These are phyloP conservation scores for Lachnellula hyalina DNA, from an alignment of 2,329 filamentous ascomycete genomes.

Conservation along the genomic window DNA sequence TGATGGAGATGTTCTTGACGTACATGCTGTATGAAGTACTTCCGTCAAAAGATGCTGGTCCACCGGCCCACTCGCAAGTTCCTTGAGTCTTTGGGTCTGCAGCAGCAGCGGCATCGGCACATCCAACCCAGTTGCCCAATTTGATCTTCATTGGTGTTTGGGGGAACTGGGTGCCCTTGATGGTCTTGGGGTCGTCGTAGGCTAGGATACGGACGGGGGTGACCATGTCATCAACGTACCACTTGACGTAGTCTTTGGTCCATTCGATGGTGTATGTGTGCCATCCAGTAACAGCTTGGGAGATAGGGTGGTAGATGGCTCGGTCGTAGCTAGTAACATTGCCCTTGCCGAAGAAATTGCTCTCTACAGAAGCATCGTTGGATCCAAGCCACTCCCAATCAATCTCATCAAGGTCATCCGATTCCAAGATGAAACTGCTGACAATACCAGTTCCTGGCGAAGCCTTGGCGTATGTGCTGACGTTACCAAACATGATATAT, in stretches of 20 bases:
- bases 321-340: constrained; percentile 47
- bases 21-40: constrained; percentile 45
- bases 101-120: constrained; percentile 32
- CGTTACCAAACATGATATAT: constrained; percentile 49
- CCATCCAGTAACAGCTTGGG: constrained; percentile 33
- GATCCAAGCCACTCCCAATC: constrained; percentile 42
- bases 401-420: constrained; percentile 48
- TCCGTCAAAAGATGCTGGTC: constrained; percentile 40
- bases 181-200: constrained; percentile 40
- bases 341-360: constrained; percentile 51
- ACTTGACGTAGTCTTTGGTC: constrained; percentile 53
- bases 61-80: constrained; percentile 64
- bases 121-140: constrained; percentile 51
- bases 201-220: constrained; percentile 41
- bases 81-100: constrained; percentile 44
- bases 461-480: constrained; percentile 42
- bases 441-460: constrained; percentile 45
- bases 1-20: constrained; percentile 44
- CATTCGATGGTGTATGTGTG: constrained; percentile 67
- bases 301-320: constrained; percentile 35
- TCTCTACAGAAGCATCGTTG: constrained; percentile 35
- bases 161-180: constrained; percentile 53
- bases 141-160: constrained; percentile 66
- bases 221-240: constrained; percentile 48
- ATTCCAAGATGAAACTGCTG: constrained; percentile 44